phyloP scores from a whole-genome alignment of 1,139 yeast genomes.

The Geotrichum cucujoidarum region DNA sequence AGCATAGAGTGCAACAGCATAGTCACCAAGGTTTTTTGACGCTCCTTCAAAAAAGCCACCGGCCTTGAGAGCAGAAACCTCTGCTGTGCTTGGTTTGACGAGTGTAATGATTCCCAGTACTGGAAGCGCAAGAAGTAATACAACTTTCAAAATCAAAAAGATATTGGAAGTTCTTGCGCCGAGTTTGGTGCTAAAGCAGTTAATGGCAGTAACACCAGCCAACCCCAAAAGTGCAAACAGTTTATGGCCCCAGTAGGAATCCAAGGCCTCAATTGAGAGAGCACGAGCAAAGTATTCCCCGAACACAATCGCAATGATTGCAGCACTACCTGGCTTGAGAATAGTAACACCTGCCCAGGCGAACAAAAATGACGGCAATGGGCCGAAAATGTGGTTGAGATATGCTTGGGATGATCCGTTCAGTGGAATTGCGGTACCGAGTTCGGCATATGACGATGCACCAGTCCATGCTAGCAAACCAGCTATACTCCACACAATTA shows the following conservation, averaged over 20 bases:
- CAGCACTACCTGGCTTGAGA: constrained; percentile 41
- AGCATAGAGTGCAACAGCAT: constrained; percentile 41
- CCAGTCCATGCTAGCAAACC: constrained; percentile 45
- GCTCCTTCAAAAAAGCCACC: constrained; percentile 33
- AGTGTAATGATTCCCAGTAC: constrained; percentile 34
- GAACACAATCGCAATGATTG: constrained; percentile 41
- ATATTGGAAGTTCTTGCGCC: constrained; percentile 38
- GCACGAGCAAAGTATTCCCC: constrained; percentile 37
- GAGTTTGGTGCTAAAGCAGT: constrained; percentile 33
- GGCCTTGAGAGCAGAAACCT: constrained; percentile 27
- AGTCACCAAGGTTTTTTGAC: constrained; percentile 31
- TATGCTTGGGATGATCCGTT: constrained; percentile 44
- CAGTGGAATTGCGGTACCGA: constrained; percentile 40
- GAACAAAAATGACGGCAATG: constrained; percentile 39
- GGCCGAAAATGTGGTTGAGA: constrained; percentile 39
- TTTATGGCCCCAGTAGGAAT: constrained; percentile 34
- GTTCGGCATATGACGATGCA: constrained; percentile 42
- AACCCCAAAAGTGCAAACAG: constrained; percentile 35
- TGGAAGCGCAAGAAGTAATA: constrained; percentile 33
- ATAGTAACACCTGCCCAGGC: constrained; percentile 41
- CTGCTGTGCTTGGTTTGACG: constrained; percentile 24
- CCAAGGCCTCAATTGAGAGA: constrained; percentile 23
- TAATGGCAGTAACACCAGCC: constrained; percentile 31
- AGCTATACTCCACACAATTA: constrained; percentile 39
- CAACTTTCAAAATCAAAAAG: constrained; percentile 37